Evolutionary conservation across 129 eudicot species (phyloP), one percentile per base, ranked within the genome.

Genomic region (Gnaphalium uliginosum): DNA sequence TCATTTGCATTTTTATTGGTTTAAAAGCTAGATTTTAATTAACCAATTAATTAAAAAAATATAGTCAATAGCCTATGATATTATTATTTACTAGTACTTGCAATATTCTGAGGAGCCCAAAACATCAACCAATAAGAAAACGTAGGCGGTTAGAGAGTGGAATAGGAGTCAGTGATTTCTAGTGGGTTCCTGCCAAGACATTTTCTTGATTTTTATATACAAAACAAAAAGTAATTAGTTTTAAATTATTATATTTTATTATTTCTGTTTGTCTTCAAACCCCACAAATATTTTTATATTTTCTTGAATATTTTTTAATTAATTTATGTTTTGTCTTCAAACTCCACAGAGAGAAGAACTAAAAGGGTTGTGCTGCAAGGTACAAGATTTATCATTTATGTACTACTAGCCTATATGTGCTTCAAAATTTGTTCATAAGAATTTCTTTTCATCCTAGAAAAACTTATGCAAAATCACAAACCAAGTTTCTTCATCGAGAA

Each of bases 141-240:
- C 83, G 81, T 83, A 90, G 93, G 91, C 92, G 93, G 96, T 93
- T 90, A 83, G 83, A 88, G 82, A 80, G 93, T 83, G 96, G 96
- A 90, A 93, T 76, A 85, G 90, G 91, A 88, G 92, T 81, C 88
- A 84, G 83, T 84, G 81, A 71, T 85, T 72, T 93, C 88, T 82
- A 83, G 91, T 86, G 95, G 89, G 83, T 85, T 85, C 89, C 90
- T 76, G 84, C 79, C 78, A 50, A 62, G 86, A 78, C 98, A 27
- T 68, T 83, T 78, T 71, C 25, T 66, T 66, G 21, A 66, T 32
- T n/a, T 66, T 66, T 33, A 35, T 66, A 65, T 65, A 29, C 4
- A 63, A 29, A 63, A 63, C 68, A 29, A 29, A 81, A 69, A 37
- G 24, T 24, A 26, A 46, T 33, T 18, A 72, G 4, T 66, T 66